Evolutionary conservation across 208 protist species (phyloP).

Genomic region (Trichomonas tenax): DNA sequence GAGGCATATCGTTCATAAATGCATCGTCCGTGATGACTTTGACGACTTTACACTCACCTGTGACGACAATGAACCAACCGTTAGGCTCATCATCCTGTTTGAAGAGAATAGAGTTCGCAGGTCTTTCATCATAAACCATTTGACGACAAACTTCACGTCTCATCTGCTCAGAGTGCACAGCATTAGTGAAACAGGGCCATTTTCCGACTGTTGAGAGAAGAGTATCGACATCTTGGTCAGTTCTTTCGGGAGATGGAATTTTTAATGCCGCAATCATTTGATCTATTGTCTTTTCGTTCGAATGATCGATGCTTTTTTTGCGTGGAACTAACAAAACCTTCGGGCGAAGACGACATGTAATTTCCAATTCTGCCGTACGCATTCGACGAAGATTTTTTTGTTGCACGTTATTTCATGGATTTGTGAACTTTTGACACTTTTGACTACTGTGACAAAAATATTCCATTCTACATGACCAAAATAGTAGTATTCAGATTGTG

Average conservation of each 20-base stretch:
- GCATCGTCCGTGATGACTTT: not conserved
- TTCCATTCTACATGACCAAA: too few relatives aligned
- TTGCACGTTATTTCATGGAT: not conserved
- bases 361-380: not conserved
- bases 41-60: not conserved
- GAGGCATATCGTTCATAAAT: not conserved
- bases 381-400: not conserved
- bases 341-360: not conserved
- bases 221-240: not conserved
- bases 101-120: not conserved
- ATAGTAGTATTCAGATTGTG: too few relatives aligned
- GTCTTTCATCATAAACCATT: not conserved
- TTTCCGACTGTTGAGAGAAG: not conserved
- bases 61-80: slow-evolving; percentile 6
- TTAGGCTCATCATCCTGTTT: slow-evolving; percentile 7
- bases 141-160: not conserved
- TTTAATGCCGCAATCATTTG: not conserved
- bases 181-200: not conserved
- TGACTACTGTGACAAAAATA: too few relatives aligned
- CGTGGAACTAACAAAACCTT: not conserved
- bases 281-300: not conserved
- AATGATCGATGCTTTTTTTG: not conserved
- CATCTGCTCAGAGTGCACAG: not conserved
- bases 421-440: not conserved
- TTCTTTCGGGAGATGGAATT: not conserved